Base-by-base conservation (phyloP, 805 yeast genomes). In the Isabelozyma rhagii region DNA sequence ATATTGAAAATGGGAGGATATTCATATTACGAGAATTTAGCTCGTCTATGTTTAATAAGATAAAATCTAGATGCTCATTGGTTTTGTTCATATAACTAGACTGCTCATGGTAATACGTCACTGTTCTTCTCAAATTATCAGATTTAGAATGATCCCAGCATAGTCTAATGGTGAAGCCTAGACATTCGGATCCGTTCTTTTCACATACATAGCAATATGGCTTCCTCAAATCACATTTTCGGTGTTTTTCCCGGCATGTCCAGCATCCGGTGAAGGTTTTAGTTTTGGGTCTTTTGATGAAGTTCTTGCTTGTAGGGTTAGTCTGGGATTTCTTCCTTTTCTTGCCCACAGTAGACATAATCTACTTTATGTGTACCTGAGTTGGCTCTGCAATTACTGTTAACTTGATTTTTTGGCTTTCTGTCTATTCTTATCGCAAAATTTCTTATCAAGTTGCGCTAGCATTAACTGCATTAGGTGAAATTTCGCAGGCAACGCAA, bases 191-290 rank as follows among this genome's bases (percentile, higher is more conserved):
- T 11, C 38, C 36, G 13, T 43, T 29, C 27, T 29, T 27, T 28
- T 43, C 45, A 43, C 45, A 43, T 15, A 43, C 45, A 25, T 28
- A 43, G 28, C 45, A 43, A 15, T 11, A 31, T n/a, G 45, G 45
- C 27, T 43, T 43, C 15, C 45, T 43, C 18, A 43, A 14, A 28
- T 43, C 45, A 28, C 45, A 43, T 11, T 43, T 43, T 28, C 45
- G 45, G 17, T 43, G 45, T 15, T 29, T 28, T 15, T 43, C 45
- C 14, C 45, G 21, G 15, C 45, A 43, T n/a, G 25, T 43, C 45
- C 45, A 43, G 21, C 45, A 43, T 10, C 45, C 45, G 13, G 45
- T 43, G 38, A 43, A 43, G 8, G 45, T 43, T 31, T 43, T 43
- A n/a, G 45, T 43, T 43, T 43, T 43, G 14, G 39, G 36, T 43